phyloP scores from a whole-genome alignment of 306 rosid species.

The Glycine latifolia region DNA sequence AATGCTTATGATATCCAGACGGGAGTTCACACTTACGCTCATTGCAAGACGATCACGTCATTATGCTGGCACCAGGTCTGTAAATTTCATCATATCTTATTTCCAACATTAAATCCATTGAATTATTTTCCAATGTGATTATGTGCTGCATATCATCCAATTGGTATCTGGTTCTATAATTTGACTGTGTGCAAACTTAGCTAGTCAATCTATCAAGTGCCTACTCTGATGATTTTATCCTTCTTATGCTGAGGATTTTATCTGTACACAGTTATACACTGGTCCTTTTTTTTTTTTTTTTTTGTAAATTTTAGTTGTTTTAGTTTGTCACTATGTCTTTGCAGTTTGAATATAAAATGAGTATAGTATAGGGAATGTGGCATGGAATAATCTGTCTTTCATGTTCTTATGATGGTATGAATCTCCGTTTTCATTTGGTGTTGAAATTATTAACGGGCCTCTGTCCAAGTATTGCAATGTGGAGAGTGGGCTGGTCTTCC shows the following conservation, averaged over 20 bases:
- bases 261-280: background rate
- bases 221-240: background rate
- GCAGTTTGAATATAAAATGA: slow-evolving; percentile 31
- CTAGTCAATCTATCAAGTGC: slow-evolving; percentile 23
- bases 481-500: slow-evolving; percentile 1
- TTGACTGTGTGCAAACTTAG: slow-evolving; percentile 33
- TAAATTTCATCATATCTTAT: slow-evolving; percentile 28
- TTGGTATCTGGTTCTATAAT: slow-evolving; percentile 34
- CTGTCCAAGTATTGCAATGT: slow-evolving; percentile 10
- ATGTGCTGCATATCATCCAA: background rate
- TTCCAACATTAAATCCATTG: slow-evolving; percentile 18
- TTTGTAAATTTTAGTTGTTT: slow-evolving; percentile 17
- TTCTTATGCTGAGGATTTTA: slow-evolving; percentile 23
- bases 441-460: background rate
- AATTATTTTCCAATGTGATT: slow-evolving; percentile 36
- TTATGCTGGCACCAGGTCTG: slow-evolving; percentile 98
- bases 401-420: slow-evolving; percentile 22
- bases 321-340: slow-evolving; percentile 23
- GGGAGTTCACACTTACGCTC: slow-evolving; percentile 76
- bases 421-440: background rate
- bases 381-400: slow-evolving; percentile 28
- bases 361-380: slow-evolving; percentile 1
- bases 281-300: background rate
- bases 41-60: slow-evolving; percentile 99
- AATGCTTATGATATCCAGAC: slow-evolving; percentile 68